Percentiles rank a stretch among this genome's conserved stretches.
Evolutionary conservation across 192 early-diverging fungal genomes (phyloP).

Genomic region (Glomus cerebriforme): DNA sequence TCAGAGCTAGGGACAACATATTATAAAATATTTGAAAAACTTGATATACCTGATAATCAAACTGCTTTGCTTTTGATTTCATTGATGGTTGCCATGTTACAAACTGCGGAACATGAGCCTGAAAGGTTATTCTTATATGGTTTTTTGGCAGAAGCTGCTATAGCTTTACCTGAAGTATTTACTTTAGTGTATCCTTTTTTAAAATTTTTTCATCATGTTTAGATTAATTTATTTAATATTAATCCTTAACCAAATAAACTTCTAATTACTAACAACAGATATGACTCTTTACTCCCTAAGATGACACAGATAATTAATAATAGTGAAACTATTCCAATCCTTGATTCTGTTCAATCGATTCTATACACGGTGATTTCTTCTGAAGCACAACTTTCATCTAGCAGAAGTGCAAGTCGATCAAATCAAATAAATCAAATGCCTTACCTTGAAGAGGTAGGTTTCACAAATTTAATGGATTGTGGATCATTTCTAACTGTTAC

Average conservation of each 20-base stretch:
- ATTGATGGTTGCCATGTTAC: slow-evolving; percentile 70
- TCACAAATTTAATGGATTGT: slow-evolving; percentile 49
- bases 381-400: not conserved
- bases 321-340: slow-evolving; percentile 63
- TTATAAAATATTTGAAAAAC: slow-evolving; percentile 63
- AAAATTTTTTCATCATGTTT: not conserved
- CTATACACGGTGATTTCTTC: slow-evolving; percentile 63
- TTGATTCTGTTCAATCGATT: slow-evolving; percentile 74
- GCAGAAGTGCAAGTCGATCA: slow-evolving; percentile 17
- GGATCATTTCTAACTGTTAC: slow-evolving; percentile 47
- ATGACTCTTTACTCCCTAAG: slow-evolving; percentile 69
- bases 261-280: slow-evolving; percentile 45
- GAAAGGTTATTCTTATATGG: slow-evolving; percentile 77
- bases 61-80: slow-evolving; percentile 64
- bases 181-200: slow-evolving; percentile 54
- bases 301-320: slow-evolving; percentile 72
- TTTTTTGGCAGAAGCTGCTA: slow-evolving; percentile 74
- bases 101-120: slow-evolving; percentile 70
- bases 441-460: slow-evolving; percentile 55
- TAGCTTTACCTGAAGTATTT: slow-evolving; percentile 72
- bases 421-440: slow-evolving; percentile 1
- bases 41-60: slow-evolving; percentile 68
- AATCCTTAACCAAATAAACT: not conserved
- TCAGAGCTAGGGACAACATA: slow-evolving; percentile 52
- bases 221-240: slow-evolving; percentile 20